Evolutionary conservation across 2,329 filamentous ascomycete genomes (phyloP).

Genomic region (Knufia fluminis): DNA sequence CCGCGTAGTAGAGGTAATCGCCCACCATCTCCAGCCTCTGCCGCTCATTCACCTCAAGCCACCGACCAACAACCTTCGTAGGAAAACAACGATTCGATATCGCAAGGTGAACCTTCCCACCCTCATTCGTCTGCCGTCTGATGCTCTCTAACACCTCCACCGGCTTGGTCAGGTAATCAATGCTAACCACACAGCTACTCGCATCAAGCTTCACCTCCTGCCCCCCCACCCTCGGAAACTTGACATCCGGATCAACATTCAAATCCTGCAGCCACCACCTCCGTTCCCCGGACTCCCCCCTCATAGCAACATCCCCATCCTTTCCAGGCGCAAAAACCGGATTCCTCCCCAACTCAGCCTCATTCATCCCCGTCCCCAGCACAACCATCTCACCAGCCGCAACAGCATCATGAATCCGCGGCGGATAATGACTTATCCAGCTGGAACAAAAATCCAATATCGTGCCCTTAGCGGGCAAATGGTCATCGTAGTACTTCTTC

Average conservation of each 20-base stretch:
- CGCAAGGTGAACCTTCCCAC: conserved; percentile 41
- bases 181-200: conserved; percentile 42
- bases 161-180: conserved; percentile 44
- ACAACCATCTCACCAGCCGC: conserved; percentile 30
- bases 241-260: conserved; percentile 32
- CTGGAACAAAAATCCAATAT: conserved; percentile 44
- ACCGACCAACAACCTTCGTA: conserved; percentile 42
- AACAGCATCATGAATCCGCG: conserved; percentile 19
- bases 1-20: conserved; percentile 43
- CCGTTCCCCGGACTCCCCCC: conserved; percentile 3
- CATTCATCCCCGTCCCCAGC: conserved; percentile 42
- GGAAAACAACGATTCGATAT: conserved; percentile 47
- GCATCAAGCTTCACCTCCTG: conserved; percentile 31
- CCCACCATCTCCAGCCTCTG: conserved; percentile 43
- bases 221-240: conserved; percentile 11
- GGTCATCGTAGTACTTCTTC: conserved; percentile 37
- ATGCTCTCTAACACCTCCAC: conserved; percentile 37
- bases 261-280: conserved; percentile 35
- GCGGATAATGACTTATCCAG: conserved; percentile 42
- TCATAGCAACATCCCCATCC: too few relatives aligned
- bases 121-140: conserved; percentile 30
- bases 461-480: conserved; percentile 33
- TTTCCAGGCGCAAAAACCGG: conserved; percentile 22
- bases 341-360: conserved; percentile 37
- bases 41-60: conserved; percentile 38